Evolutionary conservation across 129 eudicot genomes (phyloP).

Genomic region (Artemisia annua): DNA sequence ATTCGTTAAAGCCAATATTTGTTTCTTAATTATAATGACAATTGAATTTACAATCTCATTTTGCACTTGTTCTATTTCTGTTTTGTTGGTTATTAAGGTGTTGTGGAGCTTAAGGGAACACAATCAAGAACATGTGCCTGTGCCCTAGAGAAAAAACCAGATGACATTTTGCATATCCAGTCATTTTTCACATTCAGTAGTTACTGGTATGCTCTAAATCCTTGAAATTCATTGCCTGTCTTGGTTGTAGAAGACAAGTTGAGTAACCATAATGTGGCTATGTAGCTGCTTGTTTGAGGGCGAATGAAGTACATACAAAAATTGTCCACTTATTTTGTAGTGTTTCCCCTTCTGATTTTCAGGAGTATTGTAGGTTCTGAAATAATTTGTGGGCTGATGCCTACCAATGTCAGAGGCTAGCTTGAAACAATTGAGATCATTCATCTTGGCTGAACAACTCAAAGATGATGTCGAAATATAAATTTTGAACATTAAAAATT

Average conservation of each 20-base stretch:
- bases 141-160: slow-evolving; percentile 6
- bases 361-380: slow-evolving; percentile 14
- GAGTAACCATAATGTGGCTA: neutral
- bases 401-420: slow-evolving; percentile 15
- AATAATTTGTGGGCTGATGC: slow-evolving; percentile 1
- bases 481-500: slow-evolving; percentile 2
- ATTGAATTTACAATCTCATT: neutral
- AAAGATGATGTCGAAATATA: slow-evolving; percentile 6
- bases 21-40: no score
- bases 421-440: slow-evolving; percentile 13
- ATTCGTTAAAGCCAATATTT: no score
- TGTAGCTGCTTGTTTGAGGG: slow-evolving; percentile 6
- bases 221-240: slow-evolving; percentile 12
- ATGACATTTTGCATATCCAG: neutral
- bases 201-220: slow-evolving; percentile 27
- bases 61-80: neutral
- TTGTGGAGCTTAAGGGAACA: slow-evolving; percentile 35
- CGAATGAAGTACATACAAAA: slow-evolving; percentile 7
- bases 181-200: slow-evolving; percentile 6
- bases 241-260: neutral
- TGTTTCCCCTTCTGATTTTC: slow-evolving; percentile 11
- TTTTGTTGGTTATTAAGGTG: slow-evolving; percentile 31
- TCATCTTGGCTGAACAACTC: slow-evolving; percentile 6
- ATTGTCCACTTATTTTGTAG: slow-evolving; percentile 9
- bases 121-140: slow-evolving; percentile 1